Conservation (phyloP, 208 protist species). For the Angomonas desouzai region DNA sequence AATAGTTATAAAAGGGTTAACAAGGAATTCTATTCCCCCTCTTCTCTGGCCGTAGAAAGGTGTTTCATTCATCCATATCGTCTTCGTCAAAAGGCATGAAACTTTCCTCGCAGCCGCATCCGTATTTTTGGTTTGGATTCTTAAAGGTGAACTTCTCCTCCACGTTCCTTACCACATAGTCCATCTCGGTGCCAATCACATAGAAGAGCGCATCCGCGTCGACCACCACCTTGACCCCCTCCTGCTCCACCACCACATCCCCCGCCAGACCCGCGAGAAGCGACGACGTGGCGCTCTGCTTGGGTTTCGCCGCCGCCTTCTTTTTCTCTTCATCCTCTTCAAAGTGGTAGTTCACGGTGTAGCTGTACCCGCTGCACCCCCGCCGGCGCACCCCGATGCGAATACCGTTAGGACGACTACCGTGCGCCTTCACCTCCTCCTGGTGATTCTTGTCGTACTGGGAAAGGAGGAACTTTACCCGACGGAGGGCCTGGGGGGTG, state of each 20-base stretch:
- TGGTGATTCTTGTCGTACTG: constrained; percentile 27
- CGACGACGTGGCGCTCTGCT: too few species aligned
- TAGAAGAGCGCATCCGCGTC: constrained; percentile 94
- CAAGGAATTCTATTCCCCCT: too few species aligned
- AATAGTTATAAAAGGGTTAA: too few species aligned
- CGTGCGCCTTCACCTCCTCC: neutral
- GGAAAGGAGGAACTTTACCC: constrained; percentile 67
- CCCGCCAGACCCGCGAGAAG: constrained; percentile 9
- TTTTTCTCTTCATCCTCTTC: neutral
- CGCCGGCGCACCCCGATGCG: constrained; percentile 91
- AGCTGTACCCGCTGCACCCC: constrained; percentile 96
- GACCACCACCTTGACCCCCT: constrained; percentile 93
- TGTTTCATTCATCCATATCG: constrained; percentile 47
- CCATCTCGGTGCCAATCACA: constrained; percentile 97
- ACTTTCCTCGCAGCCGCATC: constrained; percentile 96
- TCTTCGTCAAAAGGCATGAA: constrained; percentile 92
- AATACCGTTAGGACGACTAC: constrained; percentile 56
- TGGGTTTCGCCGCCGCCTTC: neutral
- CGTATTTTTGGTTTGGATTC: constrained; percentile 96
- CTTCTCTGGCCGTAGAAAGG: too few species aligned
- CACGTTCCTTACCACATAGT: constrained; percentile 93
- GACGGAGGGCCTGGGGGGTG: constrained; percentile 74
- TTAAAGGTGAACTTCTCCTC: constrained; percentile 96
- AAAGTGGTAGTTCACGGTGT: constrained; percentile 94
- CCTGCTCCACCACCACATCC: constrained; percentile 85